These are phyloP conservation scores for Aspergillus tanneri DNA, from an alignment of 2,329 filamentous ascomycete genomes.

Conservation along the genomic window DNA sequence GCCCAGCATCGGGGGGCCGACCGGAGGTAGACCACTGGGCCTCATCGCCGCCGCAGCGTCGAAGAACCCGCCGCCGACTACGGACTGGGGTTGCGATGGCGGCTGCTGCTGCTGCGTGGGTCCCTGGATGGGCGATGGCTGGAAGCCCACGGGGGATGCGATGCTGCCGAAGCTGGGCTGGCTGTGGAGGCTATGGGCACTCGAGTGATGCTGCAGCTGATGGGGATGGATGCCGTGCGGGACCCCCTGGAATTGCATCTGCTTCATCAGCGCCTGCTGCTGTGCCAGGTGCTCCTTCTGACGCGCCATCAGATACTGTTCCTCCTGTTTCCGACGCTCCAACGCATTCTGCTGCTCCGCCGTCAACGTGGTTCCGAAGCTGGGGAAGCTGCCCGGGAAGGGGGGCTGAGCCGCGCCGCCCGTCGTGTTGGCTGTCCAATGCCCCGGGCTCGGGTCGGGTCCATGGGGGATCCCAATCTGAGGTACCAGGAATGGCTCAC, in stretches of 20 bases:
- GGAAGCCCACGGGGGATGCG: conserved; percentile 74
- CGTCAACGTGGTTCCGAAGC: conserved; percentile 92
- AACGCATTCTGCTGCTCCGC: conserved; percentile 97
- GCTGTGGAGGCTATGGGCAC: conserved; percentile 91
- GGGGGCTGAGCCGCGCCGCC: conserved; percentile 73
- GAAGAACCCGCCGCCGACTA: conserved; percentile 62
- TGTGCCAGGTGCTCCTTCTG: conserved; percentile 91
- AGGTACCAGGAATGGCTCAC: conserved; percentile 94
- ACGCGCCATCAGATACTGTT: conserved; percentile 93
- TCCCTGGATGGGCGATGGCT: conserved; percentile 59
- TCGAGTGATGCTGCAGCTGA: conserved; percentile 85
- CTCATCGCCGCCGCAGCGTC: conserved; percentile 52
- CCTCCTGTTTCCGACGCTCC: conserved; percentile 94
- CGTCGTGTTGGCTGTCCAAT: conserved; percentile 52
- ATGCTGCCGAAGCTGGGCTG: conserved; percentile 97
- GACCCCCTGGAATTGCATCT: conserved; percentile 65
- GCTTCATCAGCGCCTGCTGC: conserved; percentile 74
- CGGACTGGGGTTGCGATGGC: conserved; percentile 53
- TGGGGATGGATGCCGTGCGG: conserved; percentile 54
- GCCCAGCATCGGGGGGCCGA: conserved; percentile 44
- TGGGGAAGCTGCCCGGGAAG: conserved; percentile 89
- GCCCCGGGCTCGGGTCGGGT: conserved; percentile 56
- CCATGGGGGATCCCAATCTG: conserved; percentile 95
- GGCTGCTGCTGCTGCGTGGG: conserved; percentile 56
- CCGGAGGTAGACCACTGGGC: conserved; percentile 43